Conservation (phyloP, 495 filamentous ascomycete species). For the Sordaria brevicollis region DNA sequence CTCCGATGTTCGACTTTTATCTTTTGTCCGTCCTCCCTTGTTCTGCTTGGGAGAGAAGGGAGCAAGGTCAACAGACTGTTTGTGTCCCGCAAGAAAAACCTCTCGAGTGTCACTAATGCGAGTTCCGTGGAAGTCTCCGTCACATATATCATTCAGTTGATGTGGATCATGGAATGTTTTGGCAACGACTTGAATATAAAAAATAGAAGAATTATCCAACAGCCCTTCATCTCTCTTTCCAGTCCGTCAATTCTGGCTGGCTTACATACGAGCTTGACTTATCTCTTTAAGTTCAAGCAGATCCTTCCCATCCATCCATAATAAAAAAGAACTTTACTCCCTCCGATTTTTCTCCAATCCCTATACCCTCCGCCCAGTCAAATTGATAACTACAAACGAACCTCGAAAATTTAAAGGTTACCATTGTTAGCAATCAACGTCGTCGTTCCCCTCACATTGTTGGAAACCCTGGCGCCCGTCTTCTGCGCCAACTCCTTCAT, state of each 20-base stretch:
- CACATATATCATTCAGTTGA: too few relatives aligned
- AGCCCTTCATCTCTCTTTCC: neutral
- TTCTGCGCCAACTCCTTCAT: slow-evolving; percentile 34
- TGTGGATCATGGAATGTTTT: neutral
- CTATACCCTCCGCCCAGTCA: too few relatives aligned
- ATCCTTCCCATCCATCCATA: neutral
- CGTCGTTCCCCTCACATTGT: slow-evolving; percentile 29
- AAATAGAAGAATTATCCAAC: neutral
- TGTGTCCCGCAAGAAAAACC: too few relatives aligned
- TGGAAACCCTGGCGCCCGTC: slow-evolving; percentile 24
- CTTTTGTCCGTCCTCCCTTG: neutral
- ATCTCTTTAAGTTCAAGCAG: neutral
- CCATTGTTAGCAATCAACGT: slow-evolving; percentile 41
- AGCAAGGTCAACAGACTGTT: too few relatives aligned
- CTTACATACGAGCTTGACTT: neutral
- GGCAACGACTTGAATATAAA: neutral
- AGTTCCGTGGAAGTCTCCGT: neutral
- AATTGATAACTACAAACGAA: neutral
- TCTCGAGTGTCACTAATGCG: neutral
- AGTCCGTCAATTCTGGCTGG: neutral
- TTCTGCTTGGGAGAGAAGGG: neutral
- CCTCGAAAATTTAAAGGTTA: slow-evolving; percentile 11
- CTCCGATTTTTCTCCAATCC: neutral
- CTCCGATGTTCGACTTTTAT: neutral
- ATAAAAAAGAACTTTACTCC: neutral